A percentile compares a stretch with the other conserved stretches of the same genome.
Conservation (phyloP, 805 yeast species). For the Debaryomyces prosopidis region DNA sequence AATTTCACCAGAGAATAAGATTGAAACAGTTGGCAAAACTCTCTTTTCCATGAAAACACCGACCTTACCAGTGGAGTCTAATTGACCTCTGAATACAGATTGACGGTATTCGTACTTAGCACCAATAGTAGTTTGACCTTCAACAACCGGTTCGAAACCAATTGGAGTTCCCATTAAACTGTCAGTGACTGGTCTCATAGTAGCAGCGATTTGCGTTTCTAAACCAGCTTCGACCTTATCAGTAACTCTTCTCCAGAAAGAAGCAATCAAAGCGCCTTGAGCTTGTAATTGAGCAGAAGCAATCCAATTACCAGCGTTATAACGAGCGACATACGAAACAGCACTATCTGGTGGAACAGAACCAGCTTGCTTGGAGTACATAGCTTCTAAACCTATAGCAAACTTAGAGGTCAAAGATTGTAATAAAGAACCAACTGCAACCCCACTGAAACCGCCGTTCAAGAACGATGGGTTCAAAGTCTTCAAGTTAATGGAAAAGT, state of each 20-base stretch:
- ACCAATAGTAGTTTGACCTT: constrained; percentile 91
- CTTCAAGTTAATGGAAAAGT: constrained; percentile 86
- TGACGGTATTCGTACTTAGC: constrained; percentile 98
- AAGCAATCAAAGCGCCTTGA: constrained; percentile 83
- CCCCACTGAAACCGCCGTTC: constrained; percentile 77
- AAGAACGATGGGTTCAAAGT: constrained; percentile 83
- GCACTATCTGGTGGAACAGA: constrained; percentile 86
- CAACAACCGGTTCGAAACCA: constrained; percentile 81
- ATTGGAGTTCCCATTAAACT: constrained; percentile 76
- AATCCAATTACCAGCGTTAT: constrained; percentile 85
- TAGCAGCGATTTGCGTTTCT: constrained; percentile 80
- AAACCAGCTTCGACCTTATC: constrained; percentile 94
- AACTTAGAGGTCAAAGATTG: constrained; percentile 85
- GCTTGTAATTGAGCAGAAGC: constrained; percentile 93
- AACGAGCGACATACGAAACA: constrained; percentile 86
- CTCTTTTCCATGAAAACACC: constrained; percentile 90
- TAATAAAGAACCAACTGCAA: constrained; percentile 84
- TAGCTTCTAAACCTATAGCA: constrained; percentile 88
- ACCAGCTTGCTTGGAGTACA: constrained; percentile 73
- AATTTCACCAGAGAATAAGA: constrained; percentile 87
- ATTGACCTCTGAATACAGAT: constrained; percentile 91
- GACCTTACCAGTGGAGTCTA: constrained; percentile 90
- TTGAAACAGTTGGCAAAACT: constrained; percentile 85
- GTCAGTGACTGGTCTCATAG: constrained; percentile 71
- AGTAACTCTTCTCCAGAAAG: constrained; percentile 92